These are phyloP conservation scores for Vaccinium myrtillus DNA, from an alignment of 148 eudicot genomes.

Conservation along the genomic window DNA sequence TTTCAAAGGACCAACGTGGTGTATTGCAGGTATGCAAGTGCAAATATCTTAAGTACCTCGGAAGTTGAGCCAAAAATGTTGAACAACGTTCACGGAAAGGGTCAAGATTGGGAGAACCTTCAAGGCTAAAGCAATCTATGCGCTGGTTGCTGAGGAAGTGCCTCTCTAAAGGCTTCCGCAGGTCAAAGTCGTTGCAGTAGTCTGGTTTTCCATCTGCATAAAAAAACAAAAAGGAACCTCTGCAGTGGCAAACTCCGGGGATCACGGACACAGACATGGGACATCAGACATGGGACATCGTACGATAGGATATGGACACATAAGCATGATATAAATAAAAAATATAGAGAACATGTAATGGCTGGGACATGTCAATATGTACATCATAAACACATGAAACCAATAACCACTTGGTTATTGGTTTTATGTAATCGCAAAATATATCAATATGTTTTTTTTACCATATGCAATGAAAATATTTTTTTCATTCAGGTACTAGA, in stretches of 20 bases:
- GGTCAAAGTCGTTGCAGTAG: conserved; percentile 81
- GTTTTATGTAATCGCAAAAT: neutral
- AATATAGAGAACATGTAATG: neutral
- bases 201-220: conserved; percentile 71
- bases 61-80: conserved; percentile 56
- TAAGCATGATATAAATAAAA: neutral
- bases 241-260: neutral
- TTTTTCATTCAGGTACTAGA: no score
- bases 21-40: neutral
- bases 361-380: neutral
- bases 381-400: neutral
- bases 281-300: neutral
- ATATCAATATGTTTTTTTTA: no score
- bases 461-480: no score
- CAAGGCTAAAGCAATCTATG: conserved; percentile 69
- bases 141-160: conserved; percentile 54
- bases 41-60: conserved; percentile 41
- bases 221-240: neutral
- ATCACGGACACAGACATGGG: neutral
- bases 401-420: neutral
- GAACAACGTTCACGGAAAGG: conserved; percentile 64
- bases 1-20: neutral
- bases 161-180: conserved; percentile 86
- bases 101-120: conserved; percentile 42
- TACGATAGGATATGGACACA: neutral